Evolutionary conservation across 768 basidiomycete species (phyloP).

Genomic region (Cystobasidium tubakii): DNA sequence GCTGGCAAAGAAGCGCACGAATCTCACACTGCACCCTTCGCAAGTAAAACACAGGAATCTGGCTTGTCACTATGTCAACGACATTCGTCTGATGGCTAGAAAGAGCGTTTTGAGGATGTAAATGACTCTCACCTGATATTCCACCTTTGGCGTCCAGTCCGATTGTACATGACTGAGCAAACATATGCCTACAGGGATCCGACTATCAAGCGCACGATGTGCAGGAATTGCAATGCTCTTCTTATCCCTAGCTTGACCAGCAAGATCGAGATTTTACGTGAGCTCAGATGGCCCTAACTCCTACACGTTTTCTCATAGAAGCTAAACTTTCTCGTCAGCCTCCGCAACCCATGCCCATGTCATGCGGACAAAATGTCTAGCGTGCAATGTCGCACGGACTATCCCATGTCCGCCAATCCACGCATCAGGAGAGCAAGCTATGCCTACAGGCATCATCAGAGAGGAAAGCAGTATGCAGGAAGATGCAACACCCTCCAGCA

Average conservation of each 20-base stretch:
- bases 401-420: constrained; percentile 25
- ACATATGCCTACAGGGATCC: constrained; percentile 4
- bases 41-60: neutral
- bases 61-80: constrained; percentile 15
- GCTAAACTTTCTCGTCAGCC: neutral
- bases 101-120: constrained; percentile 29
- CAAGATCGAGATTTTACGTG: constrained; percentile 13
- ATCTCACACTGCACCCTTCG: neutral
- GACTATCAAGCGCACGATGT: constrained; percentile 18
- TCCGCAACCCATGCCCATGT: constrained; percentile 7
- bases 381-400: constrained; percentile 10
- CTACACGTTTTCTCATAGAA: neutral
- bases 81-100: constrained; percentile 17
- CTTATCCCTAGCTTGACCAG: constrained; percentile 30
- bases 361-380: constrained; percentile 13
- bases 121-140: neutral
- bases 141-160: no score
- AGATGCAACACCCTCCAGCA: neutral
- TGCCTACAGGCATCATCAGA: neutral
- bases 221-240: constrained; percentile 25
- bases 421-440: neutral
- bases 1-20: neutral
- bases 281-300: neutral
- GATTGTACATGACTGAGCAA: neutral
- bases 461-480: neutral